Evolutionary conservation across 2,329 filamentous ascomycete species (phyloP).

Genomic region (Thielaviopsis euricoi): DNA sequence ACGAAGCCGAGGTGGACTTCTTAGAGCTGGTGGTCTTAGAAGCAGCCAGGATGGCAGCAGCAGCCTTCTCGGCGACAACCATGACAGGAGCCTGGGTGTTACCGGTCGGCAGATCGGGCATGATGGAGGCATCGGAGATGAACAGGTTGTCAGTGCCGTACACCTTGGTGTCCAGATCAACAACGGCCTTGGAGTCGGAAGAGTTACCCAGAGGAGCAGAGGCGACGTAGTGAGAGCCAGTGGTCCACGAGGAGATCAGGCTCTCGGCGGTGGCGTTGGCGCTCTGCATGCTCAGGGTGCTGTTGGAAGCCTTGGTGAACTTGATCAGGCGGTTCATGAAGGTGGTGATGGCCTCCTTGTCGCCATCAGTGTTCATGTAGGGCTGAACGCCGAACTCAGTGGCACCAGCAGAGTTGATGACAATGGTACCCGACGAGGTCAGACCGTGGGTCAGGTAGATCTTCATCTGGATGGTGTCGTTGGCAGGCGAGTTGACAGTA

Average conservation of each 20-base stretch:
- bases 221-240: constrained; percentile 39
- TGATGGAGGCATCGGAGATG: constrained; percentile 51
- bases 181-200: constrained; percentile 37
- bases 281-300: constrained; percentile 26
- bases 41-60: constrained; percentile 17
- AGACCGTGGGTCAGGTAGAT: constrained; percentile 49
- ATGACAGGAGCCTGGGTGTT: constrained; percentile 53
- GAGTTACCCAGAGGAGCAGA: constrained; percentile 4
- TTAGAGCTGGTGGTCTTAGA: background rate
- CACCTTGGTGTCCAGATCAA: constrained; percentile 45
- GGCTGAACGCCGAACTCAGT: constrained; percentile 45
- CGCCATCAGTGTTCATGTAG: constrained; percentile 40
- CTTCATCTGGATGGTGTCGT: constrained; percentile 35
- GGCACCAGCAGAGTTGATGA: constrained; percentile 39
- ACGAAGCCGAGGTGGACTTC: background rate
- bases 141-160: constrained; percentile 54
- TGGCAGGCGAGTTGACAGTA: constrained; percentile 51
- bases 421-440: constrained; percentile 42
- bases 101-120: constrained; percentile 50
- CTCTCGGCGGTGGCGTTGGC: constrained; percentile 30
- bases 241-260: constrained; percentile 42
- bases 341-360: constrained; percentile 46
- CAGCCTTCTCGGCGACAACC: constrained; percentile 46
- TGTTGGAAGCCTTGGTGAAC: constrained; percentile 34
- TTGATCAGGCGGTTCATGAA: constrained; percentile 36